Base-by-base conservation (phyloP, 2,329 filamentous ascomycete genomes). In the Colletotrichum eremochloae region DNA sequence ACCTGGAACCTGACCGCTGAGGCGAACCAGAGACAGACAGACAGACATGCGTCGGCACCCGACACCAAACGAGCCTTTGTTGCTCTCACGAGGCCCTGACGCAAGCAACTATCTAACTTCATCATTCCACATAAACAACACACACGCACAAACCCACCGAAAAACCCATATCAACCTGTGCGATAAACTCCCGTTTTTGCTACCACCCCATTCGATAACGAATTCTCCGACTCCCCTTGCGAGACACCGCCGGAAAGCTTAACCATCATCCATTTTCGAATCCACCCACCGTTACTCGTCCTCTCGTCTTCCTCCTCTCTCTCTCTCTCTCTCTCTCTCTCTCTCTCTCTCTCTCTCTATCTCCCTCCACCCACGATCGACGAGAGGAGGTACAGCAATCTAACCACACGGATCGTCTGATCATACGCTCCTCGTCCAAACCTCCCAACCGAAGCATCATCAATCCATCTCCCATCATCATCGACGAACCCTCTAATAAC, bases 381-480 rank as follows among this genome's bases (percentile, higher is more conserved):
- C 60, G 58, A 69, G 53, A 46, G 44, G 36, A 48, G 36, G 38
- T 42, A 46, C 36, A 31, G 38, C 40, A 44, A 38, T 29, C 31
- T 31, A 12, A 31, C 42, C n/a, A 33, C 55, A 24, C 40, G 44
- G 60, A 53, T 56, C 60, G 50, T 61, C 48, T 60, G 65, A 65
- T 61, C 50, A 36, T 42, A 57, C 24, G 29, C 46, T 44, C 52
- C 52, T 65, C 66, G 55, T 69, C 55, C 69, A 69, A 69, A 64
- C n/a, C 12, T 55, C 53, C 52, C 55, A 9, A 61, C 9, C 44
- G n/a, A 31, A 60, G 29, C 46, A 29, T 40, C 44, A 55, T 67
- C 52, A 20, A 31, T 24, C 14, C 12, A 3, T 31, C 24, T 18
- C 36, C n/a, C 8, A 55, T 52, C 46, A 53, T 24, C 46, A 44